Evolutionary conservation across 2,329 filamentous ascomycete species (phyloP).

Genomic region (Fonsecaea monophora): DNA sequence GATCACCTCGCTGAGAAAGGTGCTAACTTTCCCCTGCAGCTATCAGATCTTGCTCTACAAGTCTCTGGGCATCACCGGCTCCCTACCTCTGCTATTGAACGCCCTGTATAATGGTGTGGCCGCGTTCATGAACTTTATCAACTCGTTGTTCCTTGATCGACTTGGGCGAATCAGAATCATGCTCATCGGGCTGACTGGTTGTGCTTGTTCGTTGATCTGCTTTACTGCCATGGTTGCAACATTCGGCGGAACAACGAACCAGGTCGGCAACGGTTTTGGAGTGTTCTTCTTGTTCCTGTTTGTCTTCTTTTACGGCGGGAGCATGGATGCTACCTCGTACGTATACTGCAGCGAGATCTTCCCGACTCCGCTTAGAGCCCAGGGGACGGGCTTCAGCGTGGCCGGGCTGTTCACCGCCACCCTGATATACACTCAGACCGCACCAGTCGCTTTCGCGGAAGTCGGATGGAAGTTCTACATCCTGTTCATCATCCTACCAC

Average conservation of each 20-base stretch:
- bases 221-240: slow-evolving; percentile 31
- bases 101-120: slow-evolving; percentile 15
- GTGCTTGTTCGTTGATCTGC: slow-evolving; percentile 19
- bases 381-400: slow-evolving; percentile 18
- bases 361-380: slow-evolving; percentile 23
- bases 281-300: slow-evolving; percentile 20
- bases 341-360: slow-evolving; percentile 34
- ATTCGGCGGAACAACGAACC: slow-evolving; percentile 24
- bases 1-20: not conserved
- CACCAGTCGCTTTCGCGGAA: slow-evolving; percentile 29
- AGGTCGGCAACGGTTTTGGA: slow-evolving; percentile 23
- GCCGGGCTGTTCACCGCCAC: slow-evolving; percentile 17
- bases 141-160: slow-evolving; percentile 13
- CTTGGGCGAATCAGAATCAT: slow-evolving; percentile 13
- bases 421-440: slow-evolving; percentile 19
- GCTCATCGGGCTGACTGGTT: slow-evolving; percentile 18
- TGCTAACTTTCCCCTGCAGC: not conserved
- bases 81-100: slow-evolving; percentile 11
- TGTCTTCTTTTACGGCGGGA: slow-evolving; percentile 18
- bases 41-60: slow-evolving; percentile 16
- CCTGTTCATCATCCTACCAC: slow-evolving; percentile 17
- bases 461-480: slow-evolving; percentile 35
- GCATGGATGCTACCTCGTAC: slow-evolving; percentile 25
- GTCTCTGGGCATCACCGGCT: slow-evolving; percentile 17
- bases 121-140: slow-evolving; percentile 20